Evolutionary conservation across 1,139 yeast genomes (phyloP), one percentile per base, ranked within the genome.

Genomic region (Taphrina flavorubra): DNA sequence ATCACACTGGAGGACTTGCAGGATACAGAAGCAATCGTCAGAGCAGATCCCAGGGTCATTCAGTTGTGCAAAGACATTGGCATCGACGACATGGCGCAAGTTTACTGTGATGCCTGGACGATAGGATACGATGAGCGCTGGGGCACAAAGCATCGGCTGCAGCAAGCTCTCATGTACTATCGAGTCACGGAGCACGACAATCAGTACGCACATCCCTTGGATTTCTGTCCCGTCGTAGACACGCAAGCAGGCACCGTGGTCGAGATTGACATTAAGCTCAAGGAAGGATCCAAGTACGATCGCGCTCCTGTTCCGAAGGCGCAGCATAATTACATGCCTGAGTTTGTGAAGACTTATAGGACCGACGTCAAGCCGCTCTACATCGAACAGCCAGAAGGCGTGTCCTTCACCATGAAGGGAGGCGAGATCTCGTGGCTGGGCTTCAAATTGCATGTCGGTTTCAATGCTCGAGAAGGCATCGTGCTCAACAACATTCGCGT

Each of bases 101-200:
- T 87, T 69, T 88, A 87, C 81, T 88, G 94, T 81, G 95, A 89
- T 76, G 92, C 88, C 74, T 89, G 88, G 97, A 87, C 94, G 63
- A 87, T 89, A 76, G 94, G 94, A 70, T 88, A 86, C 76, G 95
- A 89, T 77, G 94, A 88, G 78, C 84, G 94, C 79, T 88, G 92
- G 87, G 95, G 92, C 60, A 85, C 88, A 64, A 82, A 86, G 64
- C 86, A 86, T 76, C 83, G 95, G 78, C 83, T 89, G 72, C 94
- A 88, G 78, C 95, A 89, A 78, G 92, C 92, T 51, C 83, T 88
- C 78, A 83, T 89, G 84, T 89, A 87, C 81, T 88, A 87, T 83
- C 84, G 92, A 79, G 81, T 86, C n/a, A 82, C 87, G 75, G 91
- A 87, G 78, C 90, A 89, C 76, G 94, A 88, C 77, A 87, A 91